phyloP scores from a whole-genome alignment of 2,329 filamentous ascomycete species.

The Elsinoe australis region DNA sequence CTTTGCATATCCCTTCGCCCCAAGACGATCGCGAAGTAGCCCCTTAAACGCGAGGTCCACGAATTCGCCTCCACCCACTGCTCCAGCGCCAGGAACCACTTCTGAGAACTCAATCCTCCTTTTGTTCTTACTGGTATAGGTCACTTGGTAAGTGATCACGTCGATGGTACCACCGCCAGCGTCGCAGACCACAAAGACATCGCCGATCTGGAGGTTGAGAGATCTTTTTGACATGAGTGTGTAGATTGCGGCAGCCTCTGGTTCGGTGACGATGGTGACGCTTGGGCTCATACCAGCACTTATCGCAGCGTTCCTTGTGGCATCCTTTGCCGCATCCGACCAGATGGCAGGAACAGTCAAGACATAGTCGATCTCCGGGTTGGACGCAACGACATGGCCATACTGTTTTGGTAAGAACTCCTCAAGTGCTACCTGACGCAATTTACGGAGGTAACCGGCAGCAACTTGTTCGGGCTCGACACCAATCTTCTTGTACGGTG shows the following conservation, averaged over 20 bases:
- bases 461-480: conserved; percentile 74
- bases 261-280: conserved; percentile 73
- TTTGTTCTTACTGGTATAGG: conserved; percentile 54
- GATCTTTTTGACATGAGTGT: conserved; percentile 73
- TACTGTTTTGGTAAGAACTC: conserved; percentile 60
- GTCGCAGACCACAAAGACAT: conserved; percentile 53
- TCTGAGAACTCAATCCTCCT: conserved; percentile 58
- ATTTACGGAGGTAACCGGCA: conserved; percentile 68
- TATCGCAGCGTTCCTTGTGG: conserved; percentile 69
- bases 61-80: conserved; percentile 69
- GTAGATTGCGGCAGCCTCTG: conserved; percentile 40
- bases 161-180: conserved; percentile 57
- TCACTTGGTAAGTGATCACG: conserved; percentile 75
- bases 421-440: conserved; percentile 72
- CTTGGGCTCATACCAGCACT: conserved; percentile 68
- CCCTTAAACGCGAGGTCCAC: conserved; percentile 68
- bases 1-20: conserved; percentile 54
- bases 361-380: conserved; percentile 63
- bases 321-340: conserved; percentile 80
- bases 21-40: conserved; percentile 48
- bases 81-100: conserved; percentile 70
- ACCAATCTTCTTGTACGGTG: conserved; percentile 62
- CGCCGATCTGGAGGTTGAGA: conserved; percentile 61
- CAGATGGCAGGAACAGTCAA: conserved; percentile 77
- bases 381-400: conserved; percentile 41